Conservation (phyloP, 805 yeast genomes). For the Candida sithepensis region DNA sequence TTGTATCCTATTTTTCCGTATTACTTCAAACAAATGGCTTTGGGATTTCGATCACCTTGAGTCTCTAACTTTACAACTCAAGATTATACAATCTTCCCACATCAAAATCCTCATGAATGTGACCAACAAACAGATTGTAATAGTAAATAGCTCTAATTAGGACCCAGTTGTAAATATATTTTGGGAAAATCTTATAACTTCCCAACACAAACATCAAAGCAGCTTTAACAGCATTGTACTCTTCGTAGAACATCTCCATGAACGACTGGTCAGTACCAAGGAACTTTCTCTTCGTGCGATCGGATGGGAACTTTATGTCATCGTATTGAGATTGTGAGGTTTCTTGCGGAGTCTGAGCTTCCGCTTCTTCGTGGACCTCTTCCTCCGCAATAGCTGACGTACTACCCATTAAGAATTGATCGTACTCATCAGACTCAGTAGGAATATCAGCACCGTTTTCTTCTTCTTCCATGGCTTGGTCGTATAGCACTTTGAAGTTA, state of each 20-base stretch:
- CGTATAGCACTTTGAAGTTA: conserved; percentile 60
- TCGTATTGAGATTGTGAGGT: conserved; percentile 3
- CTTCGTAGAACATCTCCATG: conserved; percentile 46
- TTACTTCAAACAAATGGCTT: too few relatives aligned
- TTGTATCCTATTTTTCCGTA: background rate
- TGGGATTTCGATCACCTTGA: too few relatives aligned
- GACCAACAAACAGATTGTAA: conserved; percentile 81
- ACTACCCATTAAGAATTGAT: conserved; percentile 1
- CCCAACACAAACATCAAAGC: conserved; percentile 62
- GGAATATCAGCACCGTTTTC: conserved; percentile 19
- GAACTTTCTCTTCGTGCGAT: background rate
- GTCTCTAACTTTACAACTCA: conserved; percentile 11
- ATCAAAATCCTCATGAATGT: conserved; percentile 33
- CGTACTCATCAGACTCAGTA: conserved; percentile 3
- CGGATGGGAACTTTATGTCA: conserved; percentile 24
- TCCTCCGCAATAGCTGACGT: conserved; percentile 1
- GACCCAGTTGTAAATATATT: conserved; percentile 46
- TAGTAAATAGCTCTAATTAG: conserved; percentile 47
- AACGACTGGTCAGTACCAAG: conserved; percentile 14
- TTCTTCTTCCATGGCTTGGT: conserved; percentile 26
- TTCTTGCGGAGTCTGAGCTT: background rate
- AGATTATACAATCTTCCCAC: conserved; percentile 26
- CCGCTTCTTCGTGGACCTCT: conserved; percentile 1
- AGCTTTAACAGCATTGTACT: conserved; percentile 46
- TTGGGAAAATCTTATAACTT: conserved; percentile 72